A percentile compares a stretch with the other conserved stretches of the same genome.
phyloP scores from a whole-genome alignment of 2,329 filamentous ascomycete genomes.

The Epichloe aotearoae region DNA sequence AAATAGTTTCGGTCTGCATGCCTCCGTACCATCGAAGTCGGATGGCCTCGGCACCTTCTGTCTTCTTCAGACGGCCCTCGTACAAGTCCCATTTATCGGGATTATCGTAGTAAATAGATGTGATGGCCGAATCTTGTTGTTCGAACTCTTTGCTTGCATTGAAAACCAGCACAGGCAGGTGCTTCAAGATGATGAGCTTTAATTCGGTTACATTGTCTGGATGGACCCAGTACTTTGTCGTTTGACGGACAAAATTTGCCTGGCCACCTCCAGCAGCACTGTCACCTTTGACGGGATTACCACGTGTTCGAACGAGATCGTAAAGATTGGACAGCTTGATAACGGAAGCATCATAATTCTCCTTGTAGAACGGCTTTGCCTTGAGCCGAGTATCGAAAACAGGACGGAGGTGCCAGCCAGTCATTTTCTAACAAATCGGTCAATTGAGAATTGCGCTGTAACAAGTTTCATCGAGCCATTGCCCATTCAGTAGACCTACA shows the following conservation, averaged over 20 bases:
- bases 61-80: conserved; percentile 89
- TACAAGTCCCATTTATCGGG: conserved; percentile 89
- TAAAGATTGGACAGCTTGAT: conserved; percentile 92
- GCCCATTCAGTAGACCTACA: conserved; percentile 33
- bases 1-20: conserved; percentile 91
- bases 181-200: conserved; percentile 95
- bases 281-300: conserved; percentile 85
- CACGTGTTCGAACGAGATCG: conserved; percentile 83
- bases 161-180: conserved; percentile 92
- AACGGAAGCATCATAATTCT: conserved; percentile 94
- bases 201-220: conserved; percentile 96
- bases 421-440: conserved; percentile 58
- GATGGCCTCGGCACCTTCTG: conserved; percentile 92
- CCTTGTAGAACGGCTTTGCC: conserved; percentile 95
- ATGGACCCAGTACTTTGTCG: conserved; percentile 99
- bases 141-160: conserved; percentile 96
- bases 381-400: conserved; percentile 93
- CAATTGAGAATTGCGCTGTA: not conserved
- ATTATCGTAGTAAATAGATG: conserved; percentile 98
- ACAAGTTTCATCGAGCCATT: not conserved
- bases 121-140: conserved; percentile 79
- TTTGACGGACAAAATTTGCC: conserved; percentile 92
- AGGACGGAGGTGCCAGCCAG: conserved; percentile 81
- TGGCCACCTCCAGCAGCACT: conserved; percentile 81
- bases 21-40: conserved; percentile 94